Conservation (phyloP, 2,329 filamentous ascomycete species). For the Neurospora crassa region DNA sequence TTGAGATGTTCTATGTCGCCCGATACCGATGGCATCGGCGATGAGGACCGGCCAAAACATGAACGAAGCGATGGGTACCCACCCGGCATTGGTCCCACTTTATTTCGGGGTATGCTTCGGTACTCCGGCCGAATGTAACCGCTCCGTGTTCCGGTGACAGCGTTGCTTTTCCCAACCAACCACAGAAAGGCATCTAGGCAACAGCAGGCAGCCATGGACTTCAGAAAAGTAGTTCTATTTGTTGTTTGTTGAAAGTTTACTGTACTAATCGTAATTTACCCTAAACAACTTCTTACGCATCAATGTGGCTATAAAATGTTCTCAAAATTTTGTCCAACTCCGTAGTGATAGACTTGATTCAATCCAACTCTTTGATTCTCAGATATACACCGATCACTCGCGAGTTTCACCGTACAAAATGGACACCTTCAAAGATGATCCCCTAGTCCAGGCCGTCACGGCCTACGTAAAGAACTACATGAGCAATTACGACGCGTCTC, state of each 20-base stretch:
- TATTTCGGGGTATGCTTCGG: background rate
- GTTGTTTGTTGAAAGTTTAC: background rate
- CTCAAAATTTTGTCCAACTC: background rate
- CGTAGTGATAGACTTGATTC: background rate
- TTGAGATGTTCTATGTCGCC: background rate
- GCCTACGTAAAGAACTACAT: conserved; percentile 63
- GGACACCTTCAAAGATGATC: conserved; percentile 25
- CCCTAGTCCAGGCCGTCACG: conserved; percentile 46
- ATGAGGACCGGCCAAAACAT: background rate
- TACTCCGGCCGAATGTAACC: background rate
- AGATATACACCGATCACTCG: background rate
- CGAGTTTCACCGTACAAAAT: background rate
- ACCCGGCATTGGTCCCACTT: background rate
- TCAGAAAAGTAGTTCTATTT: background rate
- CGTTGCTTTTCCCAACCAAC: background rate
- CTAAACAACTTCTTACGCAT: background rate
- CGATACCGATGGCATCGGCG: background rate
- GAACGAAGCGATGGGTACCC: background rate
- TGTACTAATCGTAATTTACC: background rate
- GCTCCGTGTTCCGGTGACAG: background rate
- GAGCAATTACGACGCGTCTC: conserved; percentile 71
- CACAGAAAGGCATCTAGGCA: background rate
- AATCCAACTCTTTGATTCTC: background rate
- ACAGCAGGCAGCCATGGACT: background rate
- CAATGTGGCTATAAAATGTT: background rate